Evolutionary conservation across 2,329 filamentous ascomycete genomes (phyloP), one percentile per base, ranked within the genome.

Genomic region (Ilyonectria mors-panacis): DNA sequence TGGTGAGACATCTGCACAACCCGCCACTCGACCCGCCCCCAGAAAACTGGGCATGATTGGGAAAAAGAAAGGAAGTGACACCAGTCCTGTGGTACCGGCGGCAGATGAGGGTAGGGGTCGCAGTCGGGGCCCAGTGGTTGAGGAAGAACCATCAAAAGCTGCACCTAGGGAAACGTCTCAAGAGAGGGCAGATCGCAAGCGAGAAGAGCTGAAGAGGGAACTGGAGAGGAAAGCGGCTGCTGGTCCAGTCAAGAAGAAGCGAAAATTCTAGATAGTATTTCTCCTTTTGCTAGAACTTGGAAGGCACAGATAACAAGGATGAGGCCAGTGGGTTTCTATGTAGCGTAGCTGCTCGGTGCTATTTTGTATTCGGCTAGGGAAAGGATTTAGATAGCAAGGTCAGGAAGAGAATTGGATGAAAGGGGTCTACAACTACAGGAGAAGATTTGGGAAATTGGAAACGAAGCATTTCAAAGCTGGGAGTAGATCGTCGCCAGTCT

Each of bases 161-260:
- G 74, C 78, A 57, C 72, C 76, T 30, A 80, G 82, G 63, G 84
- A 85, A 67, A 84, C 81, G 0, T 84, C 83, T 3, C 78, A 81
- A 68, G 83, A 86, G 57, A 78, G 82, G 28, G 85, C 86, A 3
- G 84, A 87, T 65, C 80, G 85, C 39, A 85, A 84, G 66, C 81
- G 87, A 56, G 81, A 83, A n/a, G 85, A 89, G 70, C 76, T 88
- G 30, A 84, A 86, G 62, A 81, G 79, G 63, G 85, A 89, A 39
- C 76, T 88, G 15, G 83, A 87, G 69, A 83, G 76, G 65, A 86
- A 86, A 72, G 82, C 82, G 3, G 81, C 84, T 0, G 83, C 82
- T 19, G 84, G 84, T 1, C 87, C 87, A 5, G 81, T 80, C 7
- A 87, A 85, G 76, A 89, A 89, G 80, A 89, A 88, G 78, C 81